A percentile compares a stretch with the other conserved stretches of the same genome.
These are phyloP conservation scores for Clonostachys rhizophaga DNA, from an alignment of 2,329 filamentous ascomycete genomes.

Conservation along the genomic window DNA sequence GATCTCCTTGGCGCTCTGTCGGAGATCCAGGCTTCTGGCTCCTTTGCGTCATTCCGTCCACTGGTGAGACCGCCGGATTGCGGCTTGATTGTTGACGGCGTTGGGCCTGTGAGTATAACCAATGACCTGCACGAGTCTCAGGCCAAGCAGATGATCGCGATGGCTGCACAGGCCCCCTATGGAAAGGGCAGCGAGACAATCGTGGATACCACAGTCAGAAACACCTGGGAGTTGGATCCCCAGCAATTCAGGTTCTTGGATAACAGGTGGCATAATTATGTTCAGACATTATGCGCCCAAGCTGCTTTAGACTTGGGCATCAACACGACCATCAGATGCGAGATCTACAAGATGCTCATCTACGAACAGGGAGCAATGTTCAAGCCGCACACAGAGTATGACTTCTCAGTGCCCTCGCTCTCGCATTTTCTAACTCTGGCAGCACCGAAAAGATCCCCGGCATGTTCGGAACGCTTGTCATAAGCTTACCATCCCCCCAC, in stretches of 20 bases:
- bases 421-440: neutral
- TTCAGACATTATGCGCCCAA: conserved; percentile 12
- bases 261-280: conserved; percentile 19
- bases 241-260: conserved; percentile 27
- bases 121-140: conserved; percentile 5
- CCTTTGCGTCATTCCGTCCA: no score
- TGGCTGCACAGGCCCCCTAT: conserved; percentile 22
- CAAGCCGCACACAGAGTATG: conserved; percentile 35
- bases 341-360: conserved; percentile 41
- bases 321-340: conserved; percentile 16
- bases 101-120: no score
- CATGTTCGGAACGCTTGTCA: conserved; percentile 45
- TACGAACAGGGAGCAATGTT: conserved; percentile 46
- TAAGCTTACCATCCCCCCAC: conserved; percentile 41
- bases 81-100: no score
- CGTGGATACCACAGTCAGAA: conserved; percentile 31
- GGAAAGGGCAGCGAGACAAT: conserved; percentile 31
- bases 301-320: conserved; percentile 24
- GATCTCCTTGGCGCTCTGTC: no score
- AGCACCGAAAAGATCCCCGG: conserved; percentile 37
- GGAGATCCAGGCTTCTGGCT: no score
- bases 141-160: conserved; percentile 14
- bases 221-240: conserved; percentile 35
- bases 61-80: no score
- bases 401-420: neutral